Base-by-base conservation (phyloP, 208 protist species). In the Borovskyia barvae region DNA sequence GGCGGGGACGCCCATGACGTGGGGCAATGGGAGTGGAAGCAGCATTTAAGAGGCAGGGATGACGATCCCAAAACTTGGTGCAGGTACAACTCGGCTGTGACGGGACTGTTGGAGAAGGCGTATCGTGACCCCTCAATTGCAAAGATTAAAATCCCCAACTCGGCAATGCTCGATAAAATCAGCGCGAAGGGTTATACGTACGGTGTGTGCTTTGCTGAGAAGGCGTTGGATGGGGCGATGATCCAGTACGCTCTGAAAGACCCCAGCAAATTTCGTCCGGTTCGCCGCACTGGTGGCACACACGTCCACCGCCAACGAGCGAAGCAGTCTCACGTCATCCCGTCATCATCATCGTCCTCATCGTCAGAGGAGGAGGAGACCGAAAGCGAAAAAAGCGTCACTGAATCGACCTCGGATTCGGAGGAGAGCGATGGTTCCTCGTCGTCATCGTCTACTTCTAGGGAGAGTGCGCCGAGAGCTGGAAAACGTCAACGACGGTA, bases 21-120 rank as follows among this genome's bases (percentile, higher is more conserved):
- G 39, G 75, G 64, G 1, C 46, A 62, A 14, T 90, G 82, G 82
- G 72, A 80, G 52, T 90, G 82, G 82, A 90, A 82, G 53, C 55
- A 54, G 17, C 66, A 52, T 35, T 53, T 28, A 1, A 65, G 80
- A 29, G 77, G 78, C 35, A 41, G 58, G 3, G 66, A 80, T 17
- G 42, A 49, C n/a, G 68, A 78, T 40, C 47, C 75, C 17, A 55
- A 43, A 42, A 70, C 68, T 22, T 90, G 82, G 82, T 33, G 63
- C 17, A 62, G 59, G 46, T 86, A 86, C 69, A 72, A 66, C n/a
- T 57, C 39, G 8, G 75, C 58, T 2, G 72, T 79, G n/a, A 63
- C 62, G 8, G 20, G 79, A 61, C 40, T 90, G 12, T 57, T 90
- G 17, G 82, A 83, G 61, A 55, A 66, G 42, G 72, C 74, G 11